Evolutionary conservation across 2,329 filamentous ascomycete genomes (phyloP).

Genomic region (Massarina eburnea): DNA sequence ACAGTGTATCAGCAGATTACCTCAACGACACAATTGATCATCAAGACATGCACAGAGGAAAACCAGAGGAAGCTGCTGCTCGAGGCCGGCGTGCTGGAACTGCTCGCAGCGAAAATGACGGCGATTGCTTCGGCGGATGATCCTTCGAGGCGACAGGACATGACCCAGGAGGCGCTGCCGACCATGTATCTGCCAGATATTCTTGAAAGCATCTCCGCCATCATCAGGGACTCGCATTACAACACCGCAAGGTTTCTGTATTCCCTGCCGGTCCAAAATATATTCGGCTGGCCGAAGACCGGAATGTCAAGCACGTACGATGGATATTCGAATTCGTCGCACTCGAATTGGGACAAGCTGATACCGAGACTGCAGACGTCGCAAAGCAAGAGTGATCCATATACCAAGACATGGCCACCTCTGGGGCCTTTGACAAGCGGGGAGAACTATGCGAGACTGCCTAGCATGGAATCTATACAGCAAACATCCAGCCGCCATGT

Average conservation of each 20-base stretch:
- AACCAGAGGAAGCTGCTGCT: conserved; percentile 71
- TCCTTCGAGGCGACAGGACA: conserved; percentile 16
- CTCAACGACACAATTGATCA: conserved; percentile 60
- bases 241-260: conserved; percentile 66
- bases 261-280: conserved; percentile 41
- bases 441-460: conserved; percentile 34
- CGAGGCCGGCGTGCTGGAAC: conserved; percentile 73
- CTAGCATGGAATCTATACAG: conserved; percentile 34
- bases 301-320: conserved; percentile 21
- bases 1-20: conserved; percentile 63
- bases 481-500: conserved; percentile 30
- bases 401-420: conserved; percentile 48
- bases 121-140: conserved; percentile 34
- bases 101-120: conserved; percentile 71
- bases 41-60: conserved; percentile 69
- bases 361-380: conserved; percentile 44
- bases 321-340: conserved; percentile 14
- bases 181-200: conserved; percentile 66
- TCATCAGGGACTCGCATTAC: conserved; percentile 78
- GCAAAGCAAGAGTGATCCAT: conserved; percentile 42
- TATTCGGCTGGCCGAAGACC: conserved; percentile 36
- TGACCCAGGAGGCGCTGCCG: conserved; percentile 30
- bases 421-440: conserved; percentile 39
- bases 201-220: conserved; percentile 73
- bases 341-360: conserved; percentile 35